Base-by-base conservation (phyloP, 352 stramenopile genomes). In the Globisporangium orthogonon region DNA sequence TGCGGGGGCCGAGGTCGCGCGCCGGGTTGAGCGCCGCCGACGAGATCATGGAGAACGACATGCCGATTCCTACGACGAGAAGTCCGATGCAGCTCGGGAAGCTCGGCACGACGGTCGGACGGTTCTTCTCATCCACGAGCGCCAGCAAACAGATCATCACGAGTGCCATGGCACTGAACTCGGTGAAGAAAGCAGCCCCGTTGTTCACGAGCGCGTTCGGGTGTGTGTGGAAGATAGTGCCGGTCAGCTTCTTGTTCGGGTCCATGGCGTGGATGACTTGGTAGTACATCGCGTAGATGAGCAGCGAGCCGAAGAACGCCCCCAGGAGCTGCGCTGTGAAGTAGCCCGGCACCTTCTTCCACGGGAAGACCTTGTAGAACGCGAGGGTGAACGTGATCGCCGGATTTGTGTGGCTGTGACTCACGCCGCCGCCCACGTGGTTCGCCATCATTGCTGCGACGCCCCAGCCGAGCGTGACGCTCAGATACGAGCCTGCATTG, bases 391-490 rank as follows among this genome's bases (percentile, higher is more conserved):
- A 15, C 23, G 72, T 74, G 37, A 82, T 58, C 28, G 72, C 69
- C 4, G 72, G 72, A 60, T 82, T 82, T 18, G 78, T 5, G 50
- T 62, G 56, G 5, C 56, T 56, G 66, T 82, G 69, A 54, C 69
- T 78, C 48, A 74, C 66, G 41, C 69, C 65, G 5, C 61, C 69
- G 18, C 52, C 60, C 2, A 67, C 35, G 60, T 81, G 67, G 50
- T 78, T 70, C 18, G 15, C 72, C 18, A 82, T 31, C 61, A 76
- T 72, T 43, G 78, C 69, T 0, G 64, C 72, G 23, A 82, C 51
- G 15, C 72, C 72, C 67, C 72, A 81, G 13, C 31, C 58, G n/a
- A 81, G 30, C 30, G 59, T 76, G 7, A 81, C 54, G 14, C 62
- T 73, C 30, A 54, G 33, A 53, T 60, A 73, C 11, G 43, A 58